Base-by-base conservation (phyloP, 2,329 filamentous ascomycete species). In the Macroventuria anomochaeta region DNA sequence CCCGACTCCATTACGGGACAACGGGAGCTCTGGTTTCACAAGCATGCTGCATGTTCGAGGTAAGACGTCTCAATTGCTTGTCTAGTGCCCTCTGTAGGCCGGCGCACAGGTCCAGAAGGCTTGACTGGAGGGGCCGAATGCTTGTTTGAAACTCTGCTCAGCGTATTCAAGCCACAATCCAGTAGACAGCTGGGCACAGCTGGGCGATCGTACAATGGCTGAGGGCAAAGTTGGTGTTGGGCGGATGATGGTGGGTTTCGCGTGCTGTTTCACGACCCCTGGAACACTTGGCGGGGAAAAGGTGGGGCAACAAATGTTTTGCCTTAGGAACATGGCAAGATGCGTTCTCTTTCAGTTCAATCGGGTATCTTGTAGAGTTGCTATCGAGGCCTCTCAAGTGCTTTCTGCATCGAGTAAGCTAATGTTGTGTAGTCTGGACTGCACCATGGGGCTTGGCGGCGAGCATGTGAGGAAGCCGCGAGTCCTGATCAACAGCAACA, bases 11-110 rank as follows among this genome's bases (percentile, higher is more conserved):
- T 26, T 42, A 41, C 53, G 36, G 41, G 37, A 32, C 13, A 7
- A 49, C 36, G 51, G 44, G 44, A 34, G 65, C 52, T 67, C 67
- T 36, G 63, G 64, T 67, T 70, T 68, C 68, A 67, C 65, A 59
- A 57, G 64, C 51, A 34, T 49, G 57, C 51, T 40, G 57, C 50
- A 46, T 55, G 42, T 54, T 55, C 46, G 41, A 52, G 32, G 38
- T 29, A 39, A 46, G 53, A 37, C 38, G 49, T 25, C 43, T 42
- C 38, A 31, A 47, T 56, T 52, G 47, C 47, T 52, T 47, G 41
- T 47, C 32, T 21, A 32, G 47, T 33, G 26, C 33, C 29, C 3
- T 38, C 11, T 17, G 21, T 18, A 37, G 33, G 37, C 23, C 36
- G 20, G 23, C 15, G 21, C 47, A 17, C 38, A 20, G 18, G 20